Percentiles rank a stretch among this genome's conserved stretches.
phyloP scores from a whole-genome alignment of 306 rosid genomes.

The Arachis hypogaea region DNA sequence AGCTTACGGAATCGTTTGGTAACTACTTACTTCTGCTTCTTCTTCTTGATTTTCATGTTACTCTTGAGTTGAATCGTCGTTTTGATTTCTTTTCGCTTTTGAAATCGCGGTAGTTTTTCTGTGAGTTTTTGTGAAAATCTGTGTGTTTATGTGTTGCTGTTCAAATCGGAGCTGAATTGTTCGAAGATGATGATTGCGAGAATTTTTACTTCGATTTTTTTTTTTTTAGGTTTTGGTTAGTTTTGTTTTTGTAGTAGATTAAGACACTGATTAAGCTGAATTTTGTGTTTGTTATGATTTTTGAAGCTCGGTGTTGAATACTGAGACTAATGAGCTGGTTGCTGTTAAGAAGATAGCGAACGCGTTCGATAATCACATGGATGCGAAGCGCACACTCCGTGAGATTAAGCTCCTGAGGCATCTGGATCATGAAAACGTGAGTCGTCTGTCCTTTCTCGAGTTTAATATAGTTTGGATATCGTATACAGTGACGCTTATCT shows the following conservation, averaged over 20 bases:
- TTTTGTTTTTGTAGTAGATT: slow-evolving; percentile 10
- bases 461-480: slow-evolving; percentile 2
- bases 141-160: background rate
- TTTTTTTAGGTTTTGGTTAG: background rate
- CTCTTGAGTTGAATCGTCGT: background rate
- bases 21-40: slow-evolving; percentile 1
- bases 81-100: background rate
- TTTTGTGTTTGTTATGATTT: slow-evolving; percentile 30
- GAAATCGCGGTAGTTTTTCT: background rate
- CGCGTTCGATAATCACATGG: slow-evolving; percentile 94
- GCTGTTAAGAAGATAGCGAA: slow-evolving; percentile 95
- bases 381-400: slow-evolving; percentile 96
- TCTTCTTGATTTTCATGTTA: slow-evolving; percentile 3
- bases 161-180: background rate
- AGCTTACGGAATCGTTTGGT: slow-evolving; percentile 98
- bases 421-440: slow-evolving; percentile 96
- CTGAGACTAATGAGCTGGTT: slow-evolving; percentile 91
- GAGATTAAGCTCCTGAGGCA: slow-evolving; percentile 98
- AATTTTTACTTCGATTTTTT: slow-evolving; percentile 2
- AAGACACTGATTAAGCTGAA: slow-evolving; percentile 32
- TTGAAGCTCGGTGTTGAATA: slow-evolving; percentile 81
- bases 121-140: background rate
- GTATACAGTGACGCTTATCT: background rate
- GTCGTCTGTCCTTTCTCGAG: slow-evolving; percentile 8
- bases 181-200: background rate